phyloP scores from a whole-genome alignment of 208 protist species.

The Wallacemonas sp. region DNA sequence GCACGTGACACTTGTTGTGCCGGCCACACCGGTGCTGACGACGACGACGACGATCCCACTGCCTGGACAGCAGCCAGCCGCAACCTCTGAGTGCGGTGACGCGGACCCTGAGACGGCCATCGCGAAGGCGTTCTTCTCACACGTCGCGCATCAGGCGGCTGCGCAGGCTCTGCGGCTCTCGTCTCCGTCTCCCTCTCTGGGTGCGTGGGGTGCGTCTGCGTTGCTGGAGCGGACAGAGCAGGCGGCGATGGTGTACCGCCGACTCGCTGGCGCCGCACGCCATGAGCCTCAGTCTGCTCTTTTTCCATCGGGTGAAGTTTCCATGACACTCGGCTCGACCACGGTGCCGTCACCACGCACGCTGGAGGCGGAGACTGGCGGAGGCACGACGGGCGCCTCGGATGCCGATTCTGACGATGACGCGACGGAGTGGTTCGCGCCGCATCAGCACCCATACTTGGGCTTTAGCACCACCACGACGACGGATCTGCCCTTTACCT shows the following conservation, averaged over 20 bases:
- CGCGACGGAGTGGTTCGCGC: not conserved
- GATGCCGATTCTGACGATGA: slow-evolving; percentile 2
- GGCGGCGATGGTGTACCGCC: not conserved
- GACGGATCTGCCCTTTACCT: not conserved
- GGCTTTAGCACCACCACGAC: not conserved
- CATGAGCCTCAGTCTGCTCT: not conserved
- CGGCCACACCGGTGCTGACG: not conserved
- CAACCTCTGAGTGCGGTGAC: no score
- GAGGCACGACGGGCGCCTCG: not conserved
- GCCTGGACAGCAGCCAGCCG: no score
- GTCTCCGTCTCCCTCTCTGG: not conserved
- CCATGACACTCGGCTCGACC: no score
- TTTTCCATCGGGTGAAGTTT: not conserved
- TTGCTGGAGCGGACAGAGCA: not conserved
- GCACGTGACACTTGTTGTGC: not conserved
- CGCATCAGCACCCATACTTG: not conserved
- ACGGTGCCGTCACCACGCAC: no score
- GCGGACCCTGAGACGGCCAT: not conserved
- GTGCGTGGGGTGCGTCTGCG: not conserved
- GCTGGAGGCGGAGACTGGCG: not conserved
- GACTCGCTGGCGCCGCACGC: not conserved
- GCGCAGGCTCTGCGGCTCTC: not conserved
- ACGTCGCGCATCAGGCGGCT: not conserved
- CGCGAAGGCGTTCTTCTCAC: not conserved
- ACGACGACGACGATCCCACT: not conserved